Conservation (phyloP, 768 basidiomycete genomes). For the Boletus vinaceobasis region DNA sequence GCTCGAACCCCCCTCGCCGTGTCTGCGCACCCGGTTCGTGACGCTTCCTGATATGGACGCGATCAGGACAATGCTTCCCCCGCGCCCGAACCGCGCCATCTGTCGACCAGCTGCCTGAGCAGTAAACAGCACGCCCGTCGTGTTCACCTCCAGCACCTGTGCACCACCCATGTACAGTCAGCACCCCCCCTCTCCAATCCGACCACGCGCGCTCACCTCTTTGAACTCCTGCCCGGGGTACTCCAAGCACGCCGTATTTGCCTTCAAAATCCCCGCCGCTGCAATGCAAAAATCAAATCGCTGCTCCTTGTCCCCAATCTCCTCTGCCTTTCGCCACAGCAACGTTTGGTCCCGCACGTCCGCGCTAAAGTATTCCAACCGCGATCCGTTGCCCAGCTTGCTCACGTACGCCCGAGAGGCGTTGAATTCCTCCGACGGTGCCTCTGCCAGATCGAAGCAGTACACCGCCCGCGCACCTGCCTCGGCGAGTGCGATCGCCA, state of each 20-base stretch:
- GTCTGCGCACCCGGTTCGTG: slow-evolving; percentile 56
- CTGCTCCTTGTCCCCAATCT: slow-evolving; percentile 63
- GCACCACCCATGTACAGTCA: slow-evolving; percentile 1
- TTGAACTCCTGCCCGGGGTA: slow-evolving; percentile 64
- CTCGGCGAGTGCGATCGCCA: slow-evolving; percentile 72
- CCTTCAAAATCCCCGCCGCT: slow-evolving; percentile 69
- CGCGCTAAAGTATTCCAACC: slow-evolving; percentile 59
- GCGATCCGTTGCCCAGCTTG: slow-evolving; percentile 39
- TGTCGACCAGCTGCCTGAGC: slow-evolving; percentile 59
- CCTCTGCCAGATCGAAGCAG: slow-evolving; percentile 59
- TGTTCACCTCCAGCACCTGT: slow-evolving; percentile 65
- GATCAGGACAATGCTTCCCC: slow-evolving; percentile 58
- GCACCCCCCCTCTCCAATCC: too few relatives aligned
- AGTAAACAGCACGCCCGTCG: slow-evolving; percentile 57
- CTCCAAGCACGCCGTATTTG: slow-evolving; percentile 58
- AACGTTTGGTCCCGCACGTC: slow-evolving; percentile 63
- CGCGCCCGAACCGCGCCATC: slow-evolving; percentile 47
- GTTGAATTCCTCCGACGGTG: slow-evolving; percentile 56
- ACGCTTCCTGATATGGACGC: slow-evolving; percentile 66
- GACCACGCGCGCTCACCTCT: slow-evolving; percentile 39
- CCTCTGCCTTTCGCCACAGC: slow-evolving; percentile 54
- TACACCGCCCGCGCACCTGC: slow-evolving; percentile 68
- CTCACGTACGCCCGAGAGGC: slow-evolving; percentile 51
- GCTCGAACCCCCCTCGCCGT: neutral
- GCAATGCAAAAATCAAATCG: slow-evolving; percentile 76